Base-by-base conservation (phyloP, 768 basidiomycete genomes). In the Lentinula guzmanii region DNA sequence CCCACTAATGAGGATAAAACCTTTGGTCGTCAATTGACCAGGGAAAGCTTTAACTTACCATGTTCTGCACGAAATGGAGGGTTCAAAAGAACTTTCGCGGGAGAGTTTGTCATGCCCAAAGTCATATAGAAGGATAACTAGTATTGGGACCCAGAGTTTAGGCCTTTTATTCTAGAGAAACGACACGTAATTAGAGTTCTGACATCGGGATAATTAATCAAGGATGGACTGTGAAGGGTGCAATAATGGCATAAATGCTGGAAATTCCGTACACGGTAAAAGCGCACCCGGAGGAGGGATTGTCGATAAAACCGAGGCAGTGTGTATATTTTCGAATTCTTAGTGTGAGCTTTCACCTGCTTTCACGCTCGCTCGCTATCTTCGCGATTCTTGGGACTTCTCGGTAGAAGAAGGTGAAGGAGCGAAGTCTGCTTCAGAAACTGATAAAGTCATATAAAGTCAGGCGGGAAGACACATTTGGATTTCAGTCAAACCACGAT, bases 31-130 rank as follows among this genome's bases (percentile, higher is more conserved):
- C 21, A 48, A 3, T 9, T 3, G 21, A 18, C 37, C 6, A 48
- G 42, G 1, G 11, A 9, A 24, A 48, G 18, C 18, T 16, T 48
- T 3, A 48, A 24, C 46, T 48, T 48, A 48, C 46, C 76, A 69
- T 86, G 86, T 59, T 86, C 85, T 51, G 79, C 81, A 58, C 80
- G 77, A 63, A 74, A 79, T 21, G 78, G 79, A 28, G 77, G 76
- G 28, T 63, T 71, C 58, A 73, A 58, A 63, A 71, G 74, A 42
- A 75, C 65, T 55, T 67, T 58, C 41, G 48, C 31, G 48, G 46
- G 37, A 50, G 58, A 51, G 33, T 39, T 60, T 5, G 53, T 39
- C 58, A 60, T 60, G 39, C 31, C 18, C 18, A 21, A 24, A 43
- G 42, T 16, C 11, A 5, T 21, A 45, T 10, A 33, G 18, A 37